Percentiles rank a stretch among this genome's conserved stretches.
These are phyloP conservation scores for Protomyces inouyei DNA, from an alignment of 1,139 yeast species.

Conservation along the genomic window DNA sequence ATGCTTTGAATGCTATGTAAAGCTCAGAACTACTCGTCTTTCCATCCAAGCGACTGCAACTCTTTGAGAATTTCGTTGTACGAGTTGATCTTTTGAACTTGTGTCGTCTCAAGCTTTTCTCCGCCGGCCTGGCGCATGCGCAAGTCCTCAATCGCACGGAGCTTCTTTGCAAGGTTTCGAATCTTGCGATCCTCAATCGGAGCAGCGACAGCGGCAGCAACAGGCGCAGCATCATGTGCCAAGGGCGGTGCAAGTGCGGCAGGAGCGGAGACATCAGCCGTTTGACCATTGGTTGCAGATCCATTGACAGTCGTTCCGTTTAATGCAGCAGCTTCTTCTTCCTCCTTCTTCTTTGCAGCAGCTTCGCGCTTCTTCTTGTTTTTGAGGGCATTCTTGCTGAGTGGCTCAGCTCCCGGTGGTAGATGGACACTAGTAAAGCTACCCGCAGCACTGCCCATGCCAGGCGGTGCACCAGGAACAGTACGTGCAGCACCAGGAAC, in stretches of 20 bases:
- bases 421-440: constrained; percentile 40
- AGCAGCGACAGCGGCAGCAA: constrained; percentile 31
- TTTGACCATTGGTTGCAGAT: not conserved
- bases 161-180: constrained; percentile 81
- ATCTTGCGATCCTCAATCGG: constrained; percentile 66
- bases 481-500: constrained; percentile 43
- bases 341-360: constrained; percentile 45
- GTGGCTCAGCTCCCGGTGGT: constrained; percentile 36
- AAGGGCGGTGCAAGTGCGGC: not conserved
- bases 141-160: constrained; percentile 86
- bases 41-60: constrained; percentile 33
- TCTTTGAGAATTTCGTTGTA: constrained; percentile 46
- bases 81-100: constrained; percentile 78
- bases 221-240: constrained; percentile 22
- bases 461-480: constrained; percentile 31
- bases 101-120: constrained; percentile 87
- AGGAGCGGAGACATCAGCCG: not conserved
- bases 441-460: constrained; percentile 30
- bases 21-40: constrained; percentile 19
- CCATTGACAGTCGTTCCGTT: constrained; percentile 20
- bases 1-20: no score
- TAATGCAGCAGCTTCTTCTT: constrained; percentile 34
- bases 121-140: constrained; percentile 81
- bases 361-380: constrained; percentile 77
- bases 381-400: constrained; percentile 61